phyloP scores from a whole-genome alignment of 768 basidiomycete species.

The Pisolithus microcarpus region DNA sequence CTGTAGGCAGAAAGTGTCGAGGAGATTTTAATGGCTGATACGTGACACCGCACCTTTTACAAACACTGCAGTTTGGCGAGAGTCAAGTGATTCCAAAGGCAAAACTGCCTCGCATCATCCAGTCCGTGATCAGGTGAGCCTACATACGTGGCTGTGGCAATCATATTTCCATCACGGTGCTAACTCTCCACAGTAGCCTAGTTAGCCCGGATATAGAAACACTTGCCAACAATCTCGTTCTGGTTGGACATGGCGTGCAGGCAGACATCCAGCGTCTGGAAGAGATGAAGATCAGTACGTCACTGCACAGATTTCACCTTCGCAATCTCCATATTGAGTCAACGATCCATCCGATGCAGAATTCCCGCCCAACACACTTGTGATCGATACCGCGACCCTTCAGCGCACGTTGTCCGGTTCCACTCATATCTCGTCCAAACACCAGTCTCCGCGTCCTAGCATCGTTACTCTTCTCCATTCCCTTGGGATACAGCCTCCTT shows the following conservation, averaged over 20 bases:
- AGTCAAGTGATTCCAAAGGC: slow-evolving; percentile 60
- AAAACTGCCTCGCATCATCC: slow-evolving; percentile 66
- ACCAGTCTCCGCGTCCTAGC: slow-evolving; percentile 52
- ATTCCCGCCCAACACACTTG: slow-evolving; percentile 65
- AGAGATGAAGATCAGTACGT: slow-evolving; percentile 76
- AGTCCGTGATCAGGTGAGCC: slow-evolving; percentile 60
- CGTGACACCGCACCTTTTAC: slow-evolving; percentile 2
- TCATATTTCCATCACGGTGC: not conserved
- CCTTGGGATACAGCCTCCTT: slow-evolving; percentile 34
- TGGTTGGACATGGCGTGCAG: slow-evolving; percentile 56
- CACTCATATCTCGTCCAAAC: slow-evolving; percentile 47
- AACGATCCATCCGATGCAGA: slow-evolving; percentile 32
- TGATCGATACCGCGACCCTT: slow-evolving; percentile 56
- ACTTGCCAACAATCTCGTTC: slow-evolving; percentile 57
- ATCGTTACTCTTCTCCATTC: slow-evolving; percentile 59
- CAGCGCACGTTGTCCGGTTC: slow-evolving; percentile 58
- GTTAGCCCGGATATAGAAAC: slow-evolving; percentile 74
- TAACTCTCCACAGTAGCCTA: slow-evolving; percentile 45
- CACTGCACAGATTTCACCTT: not conserved
- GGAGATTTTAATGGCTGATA: slow-evolving; percentile 1
- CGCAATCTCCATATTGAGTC: not conserved
- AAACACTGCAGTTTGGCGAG: slow-evolving; percentile 58
- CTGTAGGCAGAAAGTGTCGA: not conserved
- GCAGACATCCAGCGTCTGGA: slow-evolving; percentile 57
- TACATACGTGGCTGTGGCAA: slow-evolving; percentile 1